Conservation (phyloP, 2,329 filamentous ascomycete species). For the Calonectria fujianensis region DNA sequence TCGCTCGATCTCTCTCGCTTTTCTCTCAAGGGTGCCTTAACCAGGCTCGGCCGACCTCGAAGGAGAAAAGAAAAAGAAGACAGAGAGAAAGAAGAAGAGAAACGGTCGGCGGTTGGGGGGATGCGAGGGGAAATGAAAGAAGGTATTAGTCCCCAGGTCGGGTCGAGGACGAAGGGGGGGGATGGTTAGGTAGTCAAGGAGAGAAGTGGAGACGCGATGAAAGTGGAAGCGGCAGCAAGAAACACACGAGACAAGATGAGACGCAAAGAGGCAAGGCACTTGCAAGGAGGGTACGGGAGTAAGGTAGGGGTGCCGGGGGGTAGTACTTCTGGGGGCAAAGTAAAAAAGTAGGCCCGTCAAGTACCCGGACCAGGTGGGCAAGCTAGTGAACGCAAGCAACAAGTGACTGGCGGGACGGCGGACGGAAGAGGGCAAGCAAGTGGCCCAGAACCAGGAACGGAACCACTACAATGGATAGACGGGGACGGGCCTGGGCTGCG, state of each 20-base stretch:
- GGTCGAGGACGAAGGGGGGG: constrained; percentile 34
- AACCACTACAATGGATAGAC: constrained; percentile 33
- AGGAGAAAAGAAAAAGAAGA: constrained; percentile 33
- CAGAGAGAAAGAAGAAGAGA: constrained; percentile 42
- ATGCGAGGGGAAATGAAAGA: constrained; percentile 45
- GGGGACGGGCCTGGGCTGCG: constrained; percentile 23
- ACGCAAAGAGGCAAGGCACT: constrained; percentile 44
- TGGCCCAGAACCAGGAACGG: constrained; percentile 23
- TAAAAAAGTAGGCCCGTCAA: constrained; percentile 26
- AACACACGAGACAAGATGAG: constrained; percentile 54
- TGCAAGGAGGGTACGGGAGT: constrained; percentile 44
- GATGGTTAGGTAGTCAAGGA: constrained; percentile 43
- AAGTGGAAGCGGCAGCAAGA: constrained; percentile 32
- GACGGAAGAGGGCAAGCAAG: constrained; percentile 19
- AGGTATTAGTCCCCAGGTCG: constrained; percentile 31
- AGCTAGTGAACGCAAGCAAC: constrained; percentile 33
- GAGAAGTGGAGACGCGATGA: constrained; percentile 37
- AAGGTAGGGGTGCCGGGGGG: constrained; percentile 37
- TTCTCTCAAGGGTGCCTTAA: constrained; percentile 47
- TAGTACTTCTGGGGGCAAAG: constrained; percentile 31
- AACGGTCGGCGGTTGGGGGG: constrained; percentile 37
- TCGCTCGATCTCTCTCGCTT: constrained; percentile 40
- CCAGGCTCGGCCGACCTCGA: constrained; percentile 41
- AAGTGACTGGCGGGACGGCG: constrained; percentile 15
- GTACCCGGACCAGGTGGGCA: constrained; percentile 20